Conservation (phyloP, 75 land plant species). For the Pinus albicaulis region DNA sequence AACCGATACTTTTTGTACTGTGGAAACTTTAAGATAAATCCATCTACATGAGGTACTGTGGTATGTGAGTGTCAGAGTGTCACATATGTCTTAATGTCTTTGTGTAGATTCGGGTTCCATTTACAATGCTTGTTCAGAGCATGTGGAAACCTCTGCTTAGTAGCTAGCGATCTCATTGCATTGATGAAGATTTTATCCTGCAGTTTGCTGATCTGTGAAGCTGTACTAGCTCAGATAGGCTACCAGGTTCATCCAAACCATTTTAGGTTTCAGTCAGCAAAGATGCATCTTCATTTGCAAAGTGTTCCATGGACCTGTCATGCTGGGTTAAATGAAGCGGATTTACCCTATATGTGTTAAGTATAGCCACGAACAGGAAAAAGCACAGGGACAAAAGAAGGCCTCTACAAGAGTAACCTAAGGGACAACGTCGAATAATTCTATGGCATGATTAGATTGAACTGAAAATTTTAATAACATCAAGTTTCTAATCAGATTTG, state of each 20-base stretch:
- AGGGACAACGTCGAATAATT: too few species aligned
- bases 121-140: conserved; percentile 93
- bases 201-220: conserved; percentile 58
- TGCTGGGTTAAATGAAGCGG: too few species aligned
- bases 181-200: conserved; percentile 80
- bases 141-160: conserved; percentile 95
- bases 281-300: too few species aligned
- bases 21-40: conserved; percentile 74
- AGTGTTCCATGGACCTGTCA: too few species aligned
- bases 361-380: too few species aligned
- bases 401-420: too few species aligned
- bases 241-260: conserved; percentile 69
- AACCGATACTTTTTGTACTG: conserved; percentile 84
- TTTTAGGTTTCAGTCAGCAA: too few species aligned
- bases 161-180: conserved; percentile 85
- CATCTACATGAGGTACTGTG: conserved; percentile 96
- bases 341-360: too few species aligned
- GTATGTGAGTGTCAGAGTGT: conserved; percentile 92
- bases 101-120: conserved; percentile 82
- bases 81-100: conserved; percentile 93
- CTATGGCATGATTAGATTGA: too few species aligned
- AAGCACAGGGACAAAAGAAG: too few species aligned
- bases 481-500: too few species aligned
- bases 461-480: too few species aligned
- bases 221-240: conserved; percentile 79